Base-by-base conservation (phyloP, 1,284 basidiomycete genomes). In the Sparassis latifolia region DNA sequence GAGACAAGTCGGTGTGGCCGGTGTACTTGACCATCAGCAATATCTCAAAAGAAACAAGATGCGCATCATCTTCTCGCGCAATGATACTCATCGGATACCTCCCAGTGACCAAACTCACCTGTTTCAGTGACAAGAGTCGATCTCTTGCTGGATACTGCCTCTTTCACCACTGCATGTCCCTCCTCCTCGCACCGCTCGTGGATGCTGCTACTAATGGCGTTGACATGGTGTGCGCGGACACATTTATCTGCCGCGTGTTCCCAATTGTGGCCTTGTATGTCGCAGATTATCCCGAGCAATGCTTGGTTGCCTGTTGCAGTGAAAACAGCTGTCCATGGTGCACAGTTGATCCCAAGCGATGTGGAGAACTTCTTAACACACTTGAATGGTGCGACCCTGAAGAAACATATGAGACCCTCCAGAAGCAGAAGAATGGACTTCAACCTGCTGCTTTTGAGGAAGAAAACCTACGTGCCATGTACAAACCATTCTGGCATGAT, bases 31-130 rank as follows among this genome's bases (percentile, higher is more conserved):
- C 61, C 0, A 57, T 63, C 29, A 58, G 59, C 0, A 65, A 64
- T 49, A 55, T 61, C 20, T 43, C 44, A 7, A 60, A 60, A 27
- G 48, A 39, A 3, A 51, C 47, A 2, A 55, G 60, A 2, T 54
- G 57, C 20, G 39, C 62, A 44, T 46, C 55, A 4, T 60, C 58
- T 2, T 39, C 50, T 1, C 54, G 53, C 12, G 62, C 60, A 6
- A 55, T 44, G 6, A 43, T 66, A 3, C 58, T 66, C 7, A 33
- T 66, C 4, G 63, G 63, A 7, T 66, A 66, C 55, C 46, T 66
- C 33, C 61, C 62, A 2, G 53, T 58, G 2, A 42, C 56, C 1
- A 62, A 62, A 33, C 54, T 62, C 10, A 54, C 55, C 5, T 55
- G 50, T 49, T 58, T 58, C 48, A 41, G 57, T 4, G 50, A 58